Base-by-base conservation (phyloP, 805 yeast species). In the Suhomyces emberorum region DNA sequence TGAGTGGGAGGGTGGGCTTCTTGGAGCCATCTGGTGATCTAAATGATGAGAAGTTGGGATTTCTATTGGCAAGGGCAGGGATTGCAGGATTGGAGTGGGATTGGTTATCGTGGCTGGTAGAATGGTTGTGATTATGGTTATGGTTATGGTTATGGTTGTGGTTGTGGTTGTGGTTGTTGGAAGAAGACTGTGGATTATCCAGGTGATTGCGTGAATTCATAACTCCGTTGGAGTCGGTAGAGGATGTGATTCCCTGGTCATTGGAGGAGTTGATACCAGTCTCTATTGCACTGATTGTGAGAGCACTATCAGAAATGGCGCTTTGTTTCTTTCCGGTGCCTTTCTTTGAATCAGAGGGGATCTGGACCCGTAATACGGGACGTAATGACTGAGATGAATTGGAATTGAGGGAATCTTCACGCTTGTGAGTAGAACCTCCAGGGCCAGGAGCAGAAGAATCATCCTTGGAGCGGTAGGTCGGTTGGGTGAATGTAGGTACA, bases 311-410 rank as follows among this genome's bases (percentile, higher is more conserved):
- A 37, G 60, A 39, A n/a, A 43, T 57, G 44, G 46, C 55, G 26
- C 54, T 52, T 32, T 42, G 49, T 17, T 36, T 34, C 10, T 32
- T 34, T 18, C 18, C n/a, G 7, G 34, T 22, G 24, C 36, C 37
- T 1, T 57, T 49, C 37, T 64, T 63, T 35, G 62, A 43, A 49
- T 70, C 77, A 4, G 62, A 63, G 1, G 88, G 88, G n/a, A 81
- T 81, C 46, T 78, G 79, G 8, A 81, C 81, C 38, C 85, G 58
- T 30, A 81, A 58, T 1, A 80, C 70, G 1, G 88, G 88, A 41
- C 88, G 58, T 32, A 44, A 52, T 42, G 47, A 48, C 41, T 49
- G 51, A 19, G 43, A 46, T 30, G 47, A 38, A 22, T 40, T 35
- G 12, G 45, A 34, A 24, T 28, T 42, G 23, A 30, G 20, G 9